A percentile compares a stretch with the other conserved stretches of the same genome.
Evolutionary conservation across 768 basidiomycete genomes (phyloP).

Genomic region (Kockovaella imperatae): DNA sequence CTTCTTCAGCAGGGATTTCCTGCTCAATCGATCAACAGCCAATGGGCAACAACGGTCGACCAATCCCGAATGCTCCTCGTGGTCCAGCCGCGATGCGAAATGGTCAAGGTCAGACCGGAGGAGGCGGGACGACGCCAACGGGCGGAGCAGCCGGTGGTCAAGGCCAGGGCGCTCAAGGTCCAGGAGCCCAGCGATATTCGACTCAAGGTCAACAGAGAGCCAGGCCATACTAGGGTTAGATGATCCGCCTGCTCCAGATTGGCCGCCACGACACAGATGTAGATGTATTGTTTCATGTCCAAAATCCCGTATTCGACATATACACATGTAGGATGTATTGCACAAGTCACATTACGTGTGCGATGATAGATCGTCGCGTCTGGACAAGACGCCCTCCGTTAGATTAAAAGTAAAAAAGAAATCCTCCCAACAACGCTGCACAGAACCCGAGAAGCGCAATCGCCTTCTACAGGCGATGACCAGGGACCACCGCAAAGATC

Average conservation of each 20-base stretch:
- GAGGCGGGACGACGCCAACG: background rate
- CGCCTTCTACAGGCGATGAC: conserved; percentile 62
- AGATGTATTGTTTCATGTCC: background rate
- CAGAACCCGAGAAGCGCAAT: background rate
- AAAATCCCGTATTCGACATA: background rate
- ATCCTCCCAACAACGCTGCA: background rate
- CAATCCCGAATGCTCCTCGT: conserved; percentile 38
- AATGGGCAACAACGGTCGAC: conserved; percentile 11
- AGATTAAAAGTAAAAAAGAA: background rate
- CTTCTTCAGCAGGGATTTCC: background rate
- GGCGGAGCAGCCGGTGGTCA: conserved; percentile 10
- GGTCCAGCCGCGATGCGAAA: conserved; percentile 42
- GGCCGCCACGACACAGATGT: background rate
- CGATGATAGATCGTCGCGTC: background rate
- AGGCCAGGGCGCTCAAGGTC: conserved; percentile 9
- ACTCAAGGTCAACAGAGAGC: conserved; percentile 40
- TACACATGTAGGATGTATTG: background rate
- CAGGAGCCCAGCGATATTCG: conserved; percentile 40
- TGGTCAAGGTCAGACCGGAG: background rate
- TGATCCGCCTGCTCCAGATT: background rate
- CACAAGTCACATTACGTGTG: background rate
- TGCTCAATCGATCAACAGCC: background rate
- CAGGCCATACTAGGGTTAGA: conserved; percentile 33
- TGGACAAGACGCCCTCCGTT: background rate
- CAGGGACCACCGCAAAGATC: conserved; percentile 93